Base-by-base conservation (phyloP, 2,329 filamentous ascomycete species). In the Periconia sp. region DNA sequence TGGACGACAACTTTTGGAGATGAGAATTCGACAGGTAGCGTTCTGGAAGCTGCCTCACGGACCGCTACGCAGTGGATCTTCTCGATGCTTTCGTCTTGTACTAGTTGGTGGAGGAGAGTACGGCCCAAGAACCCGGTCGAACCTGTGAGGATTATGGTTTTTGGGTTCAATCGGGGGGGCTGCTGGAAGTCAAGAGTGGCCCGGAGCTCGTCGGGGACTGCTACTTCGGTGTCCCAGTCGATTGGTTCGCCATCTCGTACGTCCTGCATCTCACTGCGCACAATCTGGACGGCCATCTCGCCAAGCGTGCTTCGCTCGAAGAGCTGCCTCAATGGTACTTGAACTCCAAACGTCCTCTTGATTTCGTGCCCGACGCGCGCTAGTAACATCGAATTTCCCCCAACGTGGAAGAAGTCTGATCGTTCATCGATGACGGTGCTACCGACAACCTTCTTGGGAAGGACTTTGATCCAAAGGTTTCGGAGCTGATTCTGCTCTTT, bases 371-470 rank as follows among this genome's bases (percentile, higher is more conserved):
- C 69, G 0, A 81, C 66, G 3, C 61, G 48, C 9, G 77, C 54
- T 1, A 76, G 48, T 0, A 73, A 56, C 3, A 77, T 40, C 0
- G 74, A 78, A 40, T 65, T 75, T 4, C 74, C 75, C 2, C 74
- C 74, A 2, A 69, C 48, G 0, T 45, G 43, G 55, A 76, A 77
- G 54, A 78, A 77, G 51, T 73, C 66, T 4, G 72, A 57, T 3
- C 50, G 24, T 0, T 43, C 26, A 2, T 40, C 45, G 6, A 50
- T 12, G 8, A 36, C 36, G 5, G 36, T 12, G 6, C n/a, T 16
- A 16, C 32, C 4, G 4, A 21, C 37, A 19, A 35, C 11, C 38
- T 33, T 13, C 5, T 4, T 13, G 12, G 25, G 24, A 1, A 59
- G 44, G 5, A 56, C 31, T 2, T 56, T 37, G 5, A 50, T 39